Evolutionary conservation across 768 basidiomycete species (phyloP), one percentile per base, ranked within the genome.

Genomic region (Galerina marginata): DNA sequence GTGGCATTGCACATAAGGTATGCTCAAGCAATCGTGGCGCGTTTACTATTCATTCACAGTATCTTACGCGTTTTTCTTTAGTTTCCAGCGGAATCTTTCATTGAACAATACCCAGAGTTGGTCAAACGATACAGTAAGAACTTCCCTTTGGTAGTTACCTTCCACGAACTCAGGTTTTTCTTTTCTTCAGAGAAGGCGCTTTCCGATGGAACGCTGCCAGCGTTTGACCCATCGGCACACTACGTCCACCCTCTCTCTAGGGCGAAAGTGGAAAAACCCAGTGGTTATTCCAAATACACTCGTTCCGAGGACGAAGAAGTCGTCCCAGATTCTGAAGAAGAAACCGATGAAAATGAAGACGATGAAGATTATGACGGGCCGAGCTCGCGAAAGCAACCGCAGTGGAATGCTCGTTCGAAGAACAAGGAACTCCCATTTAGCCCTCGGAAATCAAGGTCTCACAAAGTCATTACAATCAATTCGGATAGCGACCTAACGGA

Each of bases 181-280:
- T 60, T 56, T 42, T 49, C 40, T 48, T 26, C 60, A 91, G 90
- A 80, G 64, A 74, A 68, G 44, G 80, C 83, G 70, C 74, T 84
- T 68, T 68, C 61, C 33, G 70, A 67, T 5, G 84, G 82, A 16
- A 61, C 69, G 7, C 75, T 89, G 20, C 70, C 70, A 1, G 67
- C 72, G 0, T 92, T 93, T 70, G 83, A 92, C 65, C 90, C 90
- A 20, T 79, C 82, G 20, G 84, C 83, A 10, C 57, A 51, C 1
- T 71, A 84, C 59, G 79, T 92, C 9, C 87, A 90, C 65, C 85
- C 85, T 20, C 67, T 78, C 23, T 87, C 87, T 48, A 87, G 89
- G 43, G 71, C 85, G 62, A 78, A 74, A 64, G 61, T 75, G 44
- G 73, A 67, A 40, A 62, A 60, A 52, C 33, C 58, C 9, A 23